Evolutionary conservation across 768 basidiomycete genomes (phyloP).

Genomic region (Cantharellus cinnabarinus): DNA sequence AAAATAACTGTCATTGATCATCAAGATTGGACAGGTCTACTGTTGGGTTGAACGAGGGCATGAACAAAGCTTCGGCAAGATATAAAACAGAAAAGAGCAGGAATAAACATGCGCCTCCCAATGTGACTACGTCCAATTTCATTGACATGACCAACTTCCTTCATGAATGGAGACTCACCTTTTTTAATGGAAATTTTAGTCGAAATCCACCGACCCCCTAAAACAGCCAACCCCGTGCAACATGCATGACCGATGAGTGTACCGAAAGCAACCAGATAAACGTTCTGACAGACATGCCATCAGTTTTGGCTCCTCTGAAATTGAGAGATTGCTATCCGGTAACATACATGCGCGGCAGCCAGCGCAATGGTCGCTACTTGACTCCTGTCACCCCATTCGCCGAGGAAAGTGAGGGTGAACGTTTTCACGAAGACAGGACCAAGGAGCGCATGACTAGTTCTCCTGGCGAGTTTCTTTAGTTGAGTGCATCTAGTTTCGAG

Average conservation of each 20-base stretch:
- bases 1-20: too few species aligned
- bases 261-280: constrained; percentile 76
- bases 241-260: constrained; percentile 74
- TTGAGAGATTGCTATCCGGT: neutral
- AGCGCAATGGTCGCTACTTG: constrained; percentile 95
- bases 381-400: constrained; percentile 96
- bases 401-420: constrained; percentile 89
- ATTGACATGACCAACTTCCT: neutral
- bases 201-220: constrained; percentile 83
- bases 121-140: constrained; percentile 35
- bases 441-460: constrained; percentile 61
- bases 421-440: constrained; percentile 92
- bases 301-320: too few species aligned
- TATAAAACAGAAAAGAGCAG: constrained; percentile 66
- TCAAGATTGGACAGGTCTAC: too few species aligned
- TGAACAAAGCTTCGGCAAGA: constrained; percentile 33
- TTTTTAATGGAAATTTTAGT: constrained; percentile 92
- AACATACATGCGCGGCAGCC: constrained; percentile 77
- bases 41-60: neutral
- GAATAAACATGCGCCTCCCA: constrained; percentile 66
- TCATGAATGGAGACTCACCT: constrained; percentile 25
- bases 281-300: constrained; percentile 35
- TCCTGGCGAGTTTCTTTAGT: constrained; percentile 45
- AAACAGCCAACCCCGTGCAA: constrained; percentile 76
- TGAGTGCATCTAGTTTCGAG: neutral